Conservation (phyloP, 106 monocot species). For the Dactylorhiza incarnata region DNA sequence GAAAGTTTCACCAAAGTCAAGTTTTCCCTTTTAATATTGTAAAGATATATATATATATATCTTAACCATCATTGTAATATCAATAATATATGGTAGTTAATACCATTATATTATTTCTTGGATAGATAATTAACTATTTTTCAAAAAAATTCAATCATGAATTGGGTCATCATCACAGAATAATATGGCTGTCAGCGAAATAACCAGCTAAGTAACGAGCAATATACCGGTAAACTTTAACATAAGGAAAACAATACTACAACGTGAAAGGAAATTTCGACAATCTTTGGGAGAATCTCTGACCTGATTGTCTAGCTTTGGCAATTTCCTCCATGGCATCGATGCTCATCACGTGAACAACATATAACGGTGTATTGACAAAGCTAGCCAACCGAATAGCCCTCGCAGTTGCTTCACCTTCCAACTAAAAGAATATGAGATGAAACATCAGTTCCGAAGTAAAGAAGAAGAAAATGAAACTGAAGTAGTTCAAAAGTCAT, state of each 20-base stretch:
- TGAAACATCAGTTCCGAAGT: neutral
- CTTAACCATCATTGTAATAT: no score
- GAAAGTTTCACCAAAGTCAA: no score
- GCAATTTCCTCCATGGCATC: constrained; percentile 98
- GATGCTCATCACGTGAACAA: constrained; percentile 98
- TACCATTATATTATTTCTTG: neutral
- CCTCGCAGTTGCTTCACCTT: constrained; percentile 94
- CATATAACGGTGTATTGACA: constrained; percentile 89
- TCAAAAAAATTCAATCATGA: neutral
- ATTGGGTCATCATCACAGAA: neutral
- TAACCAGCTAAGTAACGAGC: neutral
- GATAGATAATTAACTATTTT: neutral
- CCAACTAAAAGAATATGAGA: constrained; percentile 55
- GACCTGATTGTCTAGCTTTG: constrained; percentile 79
- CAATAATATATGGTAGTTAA: neutral
- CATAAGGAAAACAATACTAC: neutral
- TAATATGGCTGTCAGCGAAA: neutral
- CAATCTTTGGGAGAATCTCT: neutral
- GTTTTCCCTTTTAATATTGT: no score
- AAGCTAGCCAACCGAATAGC: constrained; percentile 88
- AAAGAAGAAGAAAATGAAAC: neutral
- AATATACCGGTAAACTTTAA: neutral
- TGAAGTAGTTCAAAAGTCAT: neutral
- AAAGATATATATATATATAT: no score
- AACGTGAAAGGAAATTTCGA: neutral